Base-by-base conservation (phyloP, 768 basidiomycete genomes). In the Podaxis pistillaris region DNA sequence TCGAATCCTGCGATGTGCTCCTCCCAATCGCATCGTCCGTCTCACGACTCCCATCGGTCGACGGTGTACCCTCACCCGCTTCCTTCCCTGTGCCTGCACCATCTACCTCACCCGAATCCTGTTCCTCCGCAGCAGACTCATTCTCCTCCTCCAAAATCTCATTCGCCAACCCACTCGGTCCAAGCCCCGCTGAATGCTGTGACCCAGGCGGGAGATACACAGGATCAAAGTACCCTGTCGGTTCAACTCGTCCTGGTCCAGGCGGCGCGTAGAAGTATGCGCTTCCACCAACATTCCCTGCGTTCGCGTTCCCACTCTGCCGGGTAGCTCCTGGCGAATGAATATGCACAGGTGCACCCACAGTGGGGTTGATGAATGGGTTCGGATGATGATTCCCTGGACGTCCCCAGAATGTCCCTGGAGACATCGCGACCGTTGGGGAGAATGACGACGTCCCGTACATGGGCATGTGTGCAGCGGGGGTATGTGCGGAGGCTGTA, bases 341-440 rank as follows among this genome's bases (percentile, higher is more conserved):
- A 33, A 56, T 64, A 50, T 55, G 78, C 24, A 81, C 79, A 11
- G 81, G 81, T 22, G 79, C 80, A 1, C 81, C 81, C 1, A 81
- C 80, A 37, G 81, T 78, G 3, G 79, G 75, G 54, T 81, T 81
- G 50, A 80, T 80, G 57, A 73, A 74, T 33, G 79, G 77, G 59
- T 81, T 79, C 19, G 69, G 66, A 30, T 71, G 67, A 37, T 71
- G 66, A 11, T 75, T 73, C 11, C 79, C 83, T 37, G 82, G 86
- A 66, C 75, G 84, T 54, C 83, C 88, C 86, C 86, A 94, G 73
- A 89, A 90, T 41, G 85, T 84, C 13, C 87, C 89, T 30, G 91
- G 90, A 15, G 84, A 86, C 83, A 92, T 88, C 15, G 86, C 79
- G 12, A 85, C 78, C 26, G 85, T 87, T 0, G 93, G 91, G 0